Evolutionary conservation across 495 filamentous ascomycete species (phyloP).

Genomic region (Lepraria neglecta): DNA sequence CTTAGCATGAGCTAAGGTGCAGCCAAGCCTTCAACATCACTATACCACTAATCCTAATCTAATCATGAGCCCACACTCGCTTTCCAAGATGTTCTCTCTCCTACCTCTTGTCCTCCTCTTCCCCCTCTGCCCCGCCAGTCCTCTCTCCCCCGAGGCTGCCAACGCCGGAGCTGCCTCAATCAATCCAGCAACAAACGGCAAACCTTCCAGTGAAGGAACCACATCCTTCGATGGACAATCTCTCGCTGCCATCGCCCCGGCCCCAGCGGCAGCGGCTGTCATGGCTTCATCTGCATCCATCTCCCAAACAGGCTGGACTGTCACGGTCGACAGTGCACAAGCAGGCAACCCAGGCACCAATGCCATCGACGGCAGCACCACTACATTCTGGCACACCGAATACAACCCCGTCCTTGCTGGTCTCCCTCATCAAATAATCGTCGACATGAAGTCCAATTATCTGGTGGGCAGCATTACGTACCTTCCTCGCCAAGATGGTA

Average conservation of each 20-base stretch:
- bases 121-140: constrained; percentile 16
- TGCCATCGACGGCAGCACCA: constrained; percentile 21
- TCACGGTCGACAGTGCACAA: constrained; percentile 21
- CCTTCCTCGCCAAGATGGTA: constrained; percentile 26
- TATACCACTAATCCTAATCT: constrained; percentile 13
- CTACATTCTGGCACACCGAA: constrained; percentile 23
- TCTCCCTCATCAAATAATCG: constrained; percentile 20
- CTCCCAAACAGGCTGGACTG: constrained; percentile 25
- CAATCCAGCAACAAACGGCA: background rate
- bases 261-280: constrained; percentile 8
- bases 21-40: constrained; percentile 1
- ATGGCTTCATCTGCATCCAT: constrained; percentile 6
- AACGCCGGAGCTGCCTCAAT: constrained; percentile 17
- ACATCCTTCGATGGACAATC: constrained; percentile 11
- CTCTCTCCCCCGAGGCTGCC: constrained; percentile 22
- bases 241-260: constrained; percentile 6
- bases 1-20: background rate
- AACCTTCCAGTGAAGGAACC: constrained; percentile 9
- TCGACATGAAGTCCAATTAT: constrained; percentile 19
- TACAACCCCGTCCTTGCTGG: constrained; percentile 5
- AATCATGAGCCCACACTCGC: background rate
- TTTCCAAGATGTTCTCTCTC: constrained; percentile 17
- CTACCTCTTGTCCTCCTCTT: constrained; percentile 16
- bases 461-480: constrained; percentile 20
- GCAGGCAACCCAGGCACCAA: constrained; percentile 12